Conservation (phyloP, 1,284 basidiomycete species). For the Austroboletus novae-zelandiae region DNA sequence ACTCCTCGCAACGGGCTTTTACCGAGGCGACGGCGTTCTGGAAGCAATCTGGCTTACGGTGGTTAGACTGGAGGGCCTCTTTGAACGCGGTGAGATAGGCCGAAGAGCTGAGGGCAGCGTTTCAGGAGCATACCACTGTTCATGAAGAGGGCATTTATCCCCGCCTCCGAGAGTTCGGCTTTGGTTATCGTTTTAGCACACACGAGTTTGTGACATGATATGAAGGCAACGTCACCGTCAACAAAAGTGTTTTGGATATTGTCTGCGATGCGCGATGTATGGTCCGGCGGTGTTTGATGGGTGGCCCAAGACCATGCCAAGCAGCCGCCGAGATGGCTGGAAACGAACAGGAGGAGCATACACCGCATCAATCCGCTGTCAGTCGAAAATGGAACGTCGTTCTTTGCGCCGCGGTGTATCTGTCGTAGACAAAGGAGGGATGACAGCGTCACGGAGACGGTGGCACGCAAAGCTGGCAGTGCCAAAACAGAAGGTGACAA, state of each 20-base stretch:
- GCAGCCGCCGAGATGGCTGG: slow-evolving; percentile 9
- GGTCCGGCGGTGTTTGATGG: slow-evolving; percentile 23
- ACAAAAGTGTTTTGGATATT: slow-evolving; percentile 15
- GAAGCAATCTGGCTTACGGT: slow-evolving; percentile 62
- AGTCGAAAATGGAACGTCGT: slow-evolving; percentile 1
- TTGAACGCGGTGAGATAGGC: slow-evolving; percentile 12
- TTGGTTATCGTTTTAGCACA: slow-evolving; percentile 11
- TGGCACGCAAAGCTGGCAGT: neutral
- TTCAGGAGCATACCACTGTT: slow-evolving; percentile 19
- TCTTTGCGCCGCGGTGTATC: slow-evolving; percentile 1
- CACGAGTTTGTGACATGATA: slow-evolving; percentile 3
- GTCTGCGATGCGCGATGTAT: neutral
- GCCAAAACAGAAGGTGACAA: slow-evolving; percentile 1
- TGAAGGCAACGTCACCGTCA: slow-evolving; percentile 21
- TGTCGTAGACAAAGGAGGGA: neutral
- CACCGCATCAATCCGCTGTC: slow-evolving; percentile 9
- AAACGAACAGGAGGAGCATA: slow-evolving; percentile 12
- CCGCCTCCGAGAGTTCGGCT: slow-evolving; percentile 20
- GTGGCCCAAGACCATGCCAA: slow-evolving; percentile 30
- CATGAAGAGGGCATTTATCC: slow-evolving; percentile 15
- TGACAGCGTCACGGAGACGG: neutral
- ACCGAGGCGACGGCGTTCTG: slow-evolving; percentile 48
- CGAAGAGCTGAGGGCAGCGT: slow-evolving; percentile 1
- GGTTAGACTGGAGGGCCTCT: slow-evolving; percentile 25
- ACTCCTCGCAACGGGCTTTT: slow-evolving; percentile 48